Percentiles rank a stretch among this genome's conserved stretches.
Conservation (phyloP, 2,329 filamentous ascomycete genomes). For the Zelopaecilomyces penicillatus region DNA sequence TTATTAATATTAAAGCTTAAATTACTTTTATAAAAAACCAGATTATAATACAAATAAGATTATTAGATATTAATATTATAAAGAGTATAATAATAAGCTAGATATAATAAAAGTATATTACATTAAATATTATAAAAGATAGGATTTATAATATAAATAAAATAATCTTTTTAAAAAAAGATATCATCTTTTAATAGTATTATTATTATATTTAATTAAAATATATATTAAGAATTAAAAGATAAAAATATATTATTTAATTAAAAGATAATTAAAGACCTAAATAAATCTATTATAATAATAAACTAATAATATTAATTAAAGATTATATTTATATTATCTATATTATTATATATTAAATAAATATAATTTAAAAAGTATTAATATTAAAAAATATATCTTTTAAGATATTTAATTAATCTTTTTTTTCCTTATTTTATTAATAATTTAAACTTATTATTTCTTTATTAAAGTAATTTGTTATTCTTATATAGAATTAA, state of each 20-base stretch:
- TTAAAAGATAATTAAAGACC: neutral
- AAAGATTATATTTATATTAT: no score
- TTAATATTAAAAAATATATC: neutral
- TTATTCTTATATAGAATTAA: no score
- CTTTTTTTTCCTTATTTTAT: no score
- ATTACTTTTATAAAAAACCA: no score
- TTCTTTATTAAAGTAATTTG: no score
- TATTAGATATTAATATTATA: no score
- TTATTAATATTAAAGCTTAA: no score
- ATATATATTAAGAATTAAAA: no score
- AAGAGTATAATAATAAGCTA: neutral
- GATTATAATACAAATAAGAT: no score
- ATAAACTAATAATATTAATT: neutral
- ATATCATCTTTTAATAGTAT: neutral
- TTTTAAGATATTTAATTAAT: neutral
- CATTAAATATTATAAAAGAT: slow-evolving; percentile 1
- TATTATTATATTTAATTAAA: neutral
- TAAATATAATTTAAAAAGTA: neutral
- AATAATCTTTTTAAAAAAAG: no score
- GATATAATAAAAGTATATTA: neutral
- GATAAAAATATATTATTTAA: slow-evolving; percentile 1
- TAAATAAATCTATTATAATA: neutral
- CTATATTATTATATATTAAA: neutral
- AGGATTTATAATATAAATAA: slow-evolving; percentile 1
- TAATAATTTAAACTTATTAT: no score